Evolutionary conservation across 2,329 filamentous ascomycete species (phyloP), one percentile per base, ranked within the genome.

Genomic region (Fusarium goolgardi): DNA sequence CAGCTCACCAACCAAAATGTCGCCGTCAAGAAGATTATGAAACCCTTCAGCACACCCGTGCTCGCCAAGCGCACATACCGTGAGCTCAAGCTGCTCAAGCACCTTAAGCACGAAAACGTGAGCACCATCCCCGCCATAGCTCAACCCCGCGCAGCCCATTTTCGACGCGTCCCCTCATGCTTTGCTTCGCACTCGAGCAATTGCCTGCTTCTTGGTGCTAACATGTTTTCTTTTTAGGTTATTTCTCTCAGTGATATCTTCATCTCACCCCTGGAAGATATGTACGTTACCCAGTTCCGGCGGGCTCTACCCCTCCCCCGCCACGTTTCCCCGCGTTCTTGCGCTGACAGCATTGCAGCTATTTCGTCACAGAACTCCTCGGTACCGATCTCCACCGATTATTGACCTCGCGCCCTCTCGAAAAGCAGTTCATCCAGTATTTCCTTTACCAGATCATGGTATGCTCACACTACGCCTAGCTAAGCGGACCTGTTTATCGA

Each of bases 1-100:
- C 94, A 98, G 84, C 93, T 99, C 81, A 98, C 96, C 63, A 92
- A 88, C 79, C 94, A 97, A 81, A 94, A 94, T 81, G 96, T 99
- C 65, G 96, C 96, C 62, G 94, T 99, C 79, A 99, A 99, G 88
- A 99, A 99, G 88, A 99, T 99, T 78, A 98, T 99, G 95, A 99
- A 98, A 85, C 96, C 96, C 12, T 99, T 99, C 83, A 97, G 94
- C 86, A 99, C 96, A n/a, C 94, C 96, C 2, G 96, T 99, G 61
- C 86, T 99, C 47, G 96, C 96, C 61, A 99, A 99, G 85, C 89
- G 96, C 78, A 99, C 96, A 71, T 99, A 99, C 81, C 90, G 96
- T 77, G 96, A 99, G 81, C 84, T 99, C 78, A 99, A 98, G 85
- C 88, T 99, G 68, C 85, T 99, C 76, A 99, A 98, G 85, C 96